Evolutionary conservation across 495 filamentous ascomycete genomes (phyloP).

Genomic region (Paragyromitra xinjiangensis): DNA sequence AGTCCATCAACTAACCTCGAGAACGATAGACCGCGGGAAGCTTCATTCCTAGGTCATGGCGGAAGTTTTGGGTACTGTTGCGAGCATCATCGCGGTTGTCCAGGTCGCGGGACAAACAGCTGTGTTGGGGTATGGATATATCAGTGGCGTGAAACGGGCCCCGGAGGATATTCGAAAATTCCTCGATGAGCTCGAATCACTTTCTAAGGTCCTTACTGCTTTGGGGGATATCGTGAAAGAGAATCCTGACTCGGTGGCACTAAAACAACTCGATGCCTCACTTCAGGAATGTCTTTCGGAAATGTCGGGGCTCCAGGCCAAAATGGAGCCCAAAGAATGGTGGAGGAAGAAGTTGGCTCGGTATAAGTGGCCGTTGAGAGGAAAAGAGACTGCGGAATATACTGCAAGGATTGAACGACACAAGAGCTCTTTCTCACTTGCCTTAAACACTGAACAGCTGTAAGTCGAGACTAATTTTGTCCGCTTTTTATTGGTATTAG

Average conservation of each 20-base stretch:
- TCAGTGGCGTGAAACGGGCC: slow-evolving; percentile 15
- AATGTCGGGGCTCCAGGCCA: background rate
- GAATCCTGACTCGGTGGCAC: background rate
- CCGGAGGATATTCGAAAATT: slow-evolving; percentile 5
- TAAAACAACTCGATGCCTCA: background rate
- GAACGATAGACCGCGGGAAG: background rate
- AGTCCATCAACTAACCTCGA: background rate
- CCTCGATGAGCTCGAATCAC: slow-evolving; percentile 3
- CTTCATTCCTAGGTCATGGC: slow-evolving; percentile 6
- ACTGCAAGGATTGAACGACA: slow-evolving; percentile 5
- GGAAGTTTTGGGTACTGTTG: slow-evolving; percentile 7
- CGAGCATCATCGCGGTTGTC: slow-evolving; percentile 7
- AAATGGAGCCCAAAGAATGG: slow-evolving; percentile 8
- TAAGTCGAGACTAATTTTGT: background rate
- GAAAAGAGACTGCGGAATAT: slow-evolving; percentile 7
- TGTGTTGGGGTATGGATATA: slow-evolving; percentile 2
- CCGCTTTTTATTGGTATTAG: background rate
- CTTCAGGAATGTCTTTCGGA: slow-evolving; percentile 14
- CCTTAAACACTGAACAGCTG: slow-evolving; percentile 2
- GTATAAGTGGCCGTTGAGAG: slow-evolving; percentile 15
- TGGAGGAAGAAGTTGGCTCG: slow-evolving; percentile 16
- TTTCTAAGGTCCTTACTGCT: background rate
- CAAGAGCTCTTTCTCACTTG: slow-evolving; percentile 5
- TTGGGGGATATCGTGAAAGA: background rate
- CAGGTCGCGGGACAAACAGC: slow-evolving; percentile 6